phyloP scores from a whole-genome alignment of 2,329 filamentous ascomycete genomes.

The Blastomyces gilchristii region DNA sequence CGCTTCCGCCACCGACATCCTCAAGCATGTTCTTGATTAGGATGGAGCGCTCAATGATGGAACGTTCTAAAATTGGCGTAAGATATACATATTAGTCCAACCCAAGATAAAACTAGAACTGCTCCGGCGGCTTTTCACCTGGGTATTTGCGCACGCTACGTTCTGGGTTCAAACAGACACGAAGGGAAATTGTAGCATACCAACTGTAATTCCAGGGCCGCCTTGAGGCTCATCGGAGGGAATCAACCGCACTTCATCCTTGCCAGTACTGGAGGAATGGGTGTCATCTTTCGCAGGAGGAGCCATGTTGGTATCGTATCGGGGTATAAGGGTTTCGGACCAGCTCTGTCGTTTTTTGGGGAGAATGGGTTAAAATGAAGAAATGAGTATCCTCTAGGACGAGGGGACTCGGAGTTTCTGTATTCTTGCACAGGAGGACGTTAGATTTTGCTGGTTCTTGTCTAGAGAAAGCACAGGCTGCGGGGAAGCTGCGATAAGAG shows the following conservation, averaged over 20 bases:
- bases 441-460: background rate
- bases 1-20: slow-evolving; percentile 62
- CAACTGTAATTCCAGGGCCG: background rate
- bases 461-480: background rate
- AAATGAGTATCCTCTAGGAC: background rate
- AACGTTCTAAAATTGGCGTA: slow-evolving; percentile 49
- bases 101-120: background rate
- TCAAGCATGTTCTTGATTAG: slow-evolving; percentile 98
- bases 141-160: background rate
- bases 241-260: background rate
- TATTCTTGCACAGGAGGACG: background rate
- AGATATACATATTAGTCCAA: background rate
- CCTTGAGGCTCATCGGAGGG: slow-evolving; percentile 1
- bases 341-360: background rate
- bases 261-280: background rate
- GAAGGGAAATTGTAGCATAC: background rate
- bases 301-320: background rate
- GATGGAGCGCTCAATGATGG: slow-evolving; percentile 80
- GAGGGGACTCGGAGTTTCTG: background rate
- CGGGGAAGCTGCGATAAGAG: background rate
- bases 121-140: background rate
- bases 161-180: background rate
- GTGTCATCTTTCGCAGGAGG: background rate
- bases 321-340: background rate
- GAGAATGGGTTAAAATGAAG: background rate